Conservation (phyloP, 129 eudicot genomes). For the Flaveria ramosissima region DNA sequence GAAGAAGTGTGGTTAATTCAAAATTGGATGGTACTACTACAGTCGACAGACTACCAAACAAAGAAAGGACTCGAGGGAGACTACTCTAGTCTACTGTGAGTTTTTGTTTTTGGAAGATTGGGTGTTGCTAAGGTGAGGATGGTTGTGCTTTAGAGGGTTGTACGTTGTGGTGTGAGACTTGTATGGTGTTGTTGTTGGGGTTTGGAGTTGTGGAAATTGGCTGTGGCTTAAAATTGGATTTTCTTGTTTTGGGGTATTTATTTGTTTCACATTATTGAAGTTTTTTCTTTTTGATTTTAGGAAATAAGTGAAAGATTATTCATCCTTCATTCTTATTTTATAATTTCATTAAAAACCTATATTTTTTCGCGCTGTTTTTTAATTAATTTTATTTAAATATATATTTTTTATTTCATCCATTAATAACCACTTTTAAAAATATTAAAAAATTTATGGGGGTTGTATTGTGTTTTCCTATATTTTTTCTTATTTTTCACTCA, state of each 20-base stretch:
- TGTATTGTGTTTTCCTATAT: too few relatives aligned
- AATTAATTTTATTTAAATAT: too few relatives aligned
- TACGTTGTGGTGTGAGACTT: not conserved
- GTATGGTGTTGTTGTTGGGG: not conserved
- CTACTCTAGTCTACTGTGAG: not conserved
- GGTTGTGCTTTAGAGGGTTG: not conserved
- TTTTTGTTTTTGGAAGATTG: too few relatives aligned
- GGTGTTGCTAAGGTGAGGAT: not conserved
- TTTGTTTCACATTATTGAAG: too few relatives aligned
- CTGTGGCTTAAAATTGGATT: not conserved
- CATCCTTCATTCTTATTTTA: too few relatives aligned
- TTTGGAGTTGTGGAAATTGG: not conserved
- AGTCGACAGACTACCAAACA: slow-evolving; percentile 17
- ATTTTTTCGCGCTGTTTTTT: too few relatives aligned
- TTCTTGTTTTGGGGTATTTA: not conserved
- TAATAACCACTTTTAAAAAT: too few relatives aligned
- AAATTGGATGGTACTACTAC: slow-evolving; percentile 14
- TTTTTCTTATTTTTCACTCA: too few relatives aligned
- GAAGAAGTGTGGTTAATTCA: slow-evolving; percentile 30
- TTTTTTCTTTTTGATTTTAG: too few relatives aligned
- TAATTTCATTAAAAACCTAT: too few relatives aligned
- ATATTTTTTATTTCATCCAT: too few relatives aligned
- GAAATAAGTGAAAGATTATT: not conserved
- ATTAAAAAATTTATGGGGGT: too few relatives aligned
- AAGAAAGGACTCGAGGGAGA: slow-evolving; percentile 1